These are phyloP conservation scores for Amylocarpus encephaloides DNA, from an alignment of 2,329 filamentous ascomycete genomes.

Conservation along the genomic window DNA sequence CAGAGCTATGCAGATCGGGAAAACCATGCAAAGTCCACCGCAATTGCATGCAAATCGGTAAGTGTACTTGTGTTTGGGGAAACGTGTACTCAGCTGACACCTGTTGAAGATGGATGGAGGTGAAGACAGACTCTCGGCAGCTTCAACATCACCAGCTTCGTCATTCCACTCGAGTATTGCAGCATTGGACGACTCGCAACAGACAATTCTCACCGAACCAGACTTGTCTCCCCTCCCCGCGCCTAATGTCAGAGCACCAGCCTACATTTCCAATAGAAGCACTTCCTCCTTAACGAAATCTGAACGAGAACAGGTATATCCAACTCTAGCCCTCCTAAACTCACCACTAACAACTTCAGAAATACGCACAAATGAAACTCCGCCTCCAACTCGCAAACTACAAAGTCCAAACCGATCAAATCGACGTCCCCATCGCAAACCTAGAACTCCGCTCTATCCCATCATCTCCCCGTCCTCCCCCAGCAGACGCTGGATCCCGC, in stretches of 20 bases:
- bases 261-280: neutral
- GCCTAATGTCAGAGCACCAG: neutral
- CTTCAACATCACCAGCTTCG: conserved; percentile 7
- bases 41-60: neutral
- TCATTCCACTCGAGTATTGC: conserved; percentile 7
- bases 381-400: conserved; percentile 67
- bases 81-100: neutral
- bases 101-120: neutral
- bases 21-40: neutral
- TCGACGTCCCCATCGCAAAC: conserved; percentile 55
- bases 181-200: conserved; percentile 22
- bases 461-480: conserved; percentile 15
- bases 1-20: neutral
- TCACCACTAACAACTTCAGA: conserved; percentile 1
- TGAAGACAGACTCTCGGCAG: conserved; percentile 8
- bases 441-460: conserved; percentile 40
- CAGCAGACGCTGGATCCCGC: conserved; percentile 5
- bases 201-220: conserved; percentile 22
- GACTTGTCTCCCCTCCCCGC: conserved; percentile 8
- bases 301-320: conserved; percentile 18
- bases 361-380: conserved; percentile 53
- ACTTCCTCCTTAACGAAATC: conserved; percentile 4
- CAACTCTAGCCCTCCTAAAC: neutral
- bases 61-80: neutral
- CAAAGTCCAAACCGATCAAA: conserved; percentile 69